Evolutionary conservation across 2,329 filamentous ascomycete genomes (phyloP).

Genomic region (Microcera coccophila): DNA sequence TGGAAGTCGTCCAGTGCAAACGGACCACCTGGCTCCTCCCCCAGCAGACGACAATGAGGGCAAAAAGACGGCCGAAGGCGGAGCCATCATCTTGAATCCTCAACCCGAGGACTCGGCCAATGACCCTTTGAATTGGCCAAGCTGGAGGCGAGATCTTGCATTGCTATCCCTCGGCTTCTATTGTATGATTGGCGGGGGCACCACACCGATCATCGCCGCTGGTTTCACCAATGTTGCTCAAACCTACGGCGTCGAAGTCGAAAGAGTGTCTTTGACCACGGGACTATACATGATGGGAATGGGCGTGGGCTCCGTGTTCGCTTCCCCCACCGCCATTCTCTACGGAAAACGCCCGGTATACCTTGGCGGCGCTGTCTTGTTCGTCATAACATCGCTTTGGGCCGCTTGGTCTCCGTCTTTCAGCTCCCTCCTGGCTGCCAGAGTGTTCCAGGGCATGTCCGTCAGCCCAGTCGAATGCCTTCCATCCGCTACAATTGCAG

Average conservation of each 20-base stretch:
- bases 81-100: constrained; percentile 80
- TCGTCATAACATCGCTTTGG: constrained; percentile 75
- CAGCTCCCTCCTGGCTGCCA: constrained; percentile 70
- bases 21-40: constrained; percentile 8
- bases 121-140: constrained; percentile 88
- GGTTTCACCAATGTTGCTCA: constrained; percentile 78
- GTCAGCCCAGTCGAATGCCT: constrained; percentile 89
- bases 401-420: constrained; percentile 81
- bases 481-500: constrained; percentile 88
- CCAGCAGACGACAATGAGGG: constrained; percentile 30
- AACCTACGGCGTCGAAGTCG: constrained; percentile 60
- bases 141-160: constrained; percentile 74
- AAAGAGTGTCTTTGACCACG: constrained; percentile 78
- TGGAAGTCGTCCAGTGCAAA: constrained; percentile 16
- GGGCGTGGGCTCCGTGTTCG: constrained; percentile 76
- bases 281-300: constrained; percentile 93
- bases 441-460: constrained; percentile 82
- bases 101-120: constrained; percentile 89
- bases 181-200: constrained; percentile 88
- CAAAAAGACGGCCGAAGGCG: constrained; percentile 76
- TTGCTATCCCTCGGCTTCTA: constrained; percentile 83
- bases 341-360: constrained; percentile 91
- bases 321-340: constrained; percentile 85
- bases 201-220: constrained; percentile 84
- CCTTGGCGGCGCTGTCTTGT: constrained; percentile 70